phyloP scores from a whole-genome alignment of 2,329 filamentous ascomycete genomes.

The Hypoxylon sp. region DNA sequence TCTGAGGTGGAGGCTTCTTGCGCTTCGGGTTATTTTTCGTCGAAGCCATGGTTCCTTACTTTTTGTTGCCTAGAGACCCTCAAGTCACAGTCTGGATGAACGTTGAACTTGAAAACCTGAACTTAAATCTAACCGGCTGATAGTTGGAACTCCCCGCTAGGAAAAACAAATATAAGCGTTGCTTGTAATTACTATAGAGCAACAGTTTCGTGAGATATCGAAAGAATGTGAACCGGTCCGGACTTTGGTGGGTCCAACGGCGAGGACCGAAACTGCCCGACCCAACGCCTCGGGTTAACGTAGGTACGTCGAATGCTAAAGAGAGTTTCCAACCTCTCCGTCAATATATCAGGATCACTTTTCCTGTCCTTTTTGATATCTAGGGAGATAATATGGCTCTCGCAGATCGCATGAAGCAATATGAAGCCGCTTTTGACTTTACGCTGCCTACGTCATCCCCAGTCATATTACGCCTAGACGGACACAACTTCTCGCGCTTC shows the following conservation, averaged over 20 bases:
- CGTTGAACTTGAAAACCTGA: not conserved
- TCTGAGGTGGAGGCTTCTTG: conserved; percentile 30
- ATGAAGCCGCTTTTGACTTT: conserved; percentile 24
- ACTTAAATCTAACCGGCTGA: not conserved
- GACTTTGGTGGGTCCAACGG: conserved; percentile 24
- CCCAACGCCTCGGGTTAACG: not conserved
- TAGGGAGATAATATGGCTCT: conserved; percentile 14
- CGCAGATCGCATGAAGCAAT: conserved; percentile 35
- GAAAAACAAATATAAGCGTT: not conserved
- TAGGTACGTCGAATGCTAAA: not conserved
- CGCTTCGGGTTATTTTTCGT: conserved; percentile 12
- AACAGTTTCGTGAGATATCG: not conserved
- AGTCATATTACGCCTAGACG: conserved; percentile 29
- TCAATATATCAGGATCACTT: not conserved
- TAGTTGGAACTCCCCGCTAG: not conserved
- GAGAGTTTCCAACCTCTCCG: not conserved
- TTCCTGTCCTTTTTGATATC: not conserved
- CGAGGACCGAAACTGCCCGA: conserved; percentile 13
- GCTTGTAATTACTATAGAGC: not conserved
- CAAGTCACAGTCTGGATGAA: not conserved
- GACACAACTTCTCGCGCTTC: conserved; percentile 32
- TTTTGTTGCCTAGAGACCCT: not conserved
- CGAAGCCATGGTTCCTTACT: conserved; percentile 5
- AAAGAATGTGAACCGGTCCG: conserved; percentile 6
- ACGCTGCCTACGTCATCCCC: conserved; percentile 26